Evolutionary conservation across 495 filamentous ascomycete species (phyloP).

Genomic region (Neurospora sp.): DNA sequence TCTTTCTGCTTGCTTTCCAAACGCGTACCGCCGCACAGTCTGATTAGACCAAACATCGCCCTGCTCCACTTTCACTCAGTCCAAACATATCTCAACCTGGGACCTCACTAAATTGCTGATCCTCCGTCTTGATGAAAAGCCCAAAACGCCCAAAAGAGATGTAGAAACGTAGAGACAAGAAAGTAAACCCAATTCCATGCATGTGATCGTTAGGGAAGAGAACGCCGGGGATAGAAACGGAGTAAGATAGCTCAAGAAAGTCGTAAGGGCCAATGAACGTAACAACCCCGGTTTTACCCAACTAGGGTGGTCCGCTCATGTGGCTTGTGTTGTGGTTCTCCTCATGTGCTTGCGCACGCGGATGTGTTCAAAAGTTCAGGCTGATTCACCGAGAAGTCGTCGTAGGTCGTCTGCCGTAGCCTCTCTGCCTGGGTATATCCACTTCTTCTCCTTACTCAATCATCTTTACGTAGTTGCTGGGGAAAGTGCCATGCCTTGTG

Average conservation of each 20-base stretch:
- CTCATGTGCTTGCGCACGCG: background rate
- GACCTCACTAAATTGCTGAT: background rate
- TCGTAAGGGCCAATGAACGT: background rate
- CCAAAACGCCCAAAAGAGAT: background rate
- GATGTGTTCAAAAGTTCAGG: background rate
- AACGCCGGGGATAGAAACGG: background rate
- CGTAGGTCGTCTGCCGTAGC: background rate
- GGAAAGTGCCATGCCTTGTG: conserved; percentile 43
- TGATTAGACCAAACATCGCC: background rate
- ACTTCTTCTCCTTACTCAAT: conserved; percentile 12
- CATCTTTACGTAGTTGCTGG: conserved; percentile 49
- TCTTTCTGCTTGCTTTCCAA: background rate
- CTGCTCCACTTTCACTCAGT: background rate
- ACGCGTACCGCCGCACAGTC: background rate
- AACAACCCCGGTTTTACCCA: background rate
- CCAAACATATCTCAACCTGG: background rate
- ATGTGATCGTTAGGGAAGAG: background rate
- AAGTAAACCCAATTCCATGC: background rate
- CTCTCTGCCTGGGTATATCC: background rate
- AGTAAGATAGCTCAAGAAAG: background rate
- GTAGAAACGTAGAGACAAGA: background rate
- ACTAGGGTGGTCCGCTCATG: background rate
- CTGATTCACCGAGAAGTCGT: background rate
- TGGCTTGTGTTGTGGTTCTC: background rate
- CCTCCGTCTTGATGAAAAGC: background rate